A percentile compares a stretch with the other conserved stretches of the same genome.
Conservation (phyloP, 306 rosid genomes). For the Vigna mungo region DNA sequence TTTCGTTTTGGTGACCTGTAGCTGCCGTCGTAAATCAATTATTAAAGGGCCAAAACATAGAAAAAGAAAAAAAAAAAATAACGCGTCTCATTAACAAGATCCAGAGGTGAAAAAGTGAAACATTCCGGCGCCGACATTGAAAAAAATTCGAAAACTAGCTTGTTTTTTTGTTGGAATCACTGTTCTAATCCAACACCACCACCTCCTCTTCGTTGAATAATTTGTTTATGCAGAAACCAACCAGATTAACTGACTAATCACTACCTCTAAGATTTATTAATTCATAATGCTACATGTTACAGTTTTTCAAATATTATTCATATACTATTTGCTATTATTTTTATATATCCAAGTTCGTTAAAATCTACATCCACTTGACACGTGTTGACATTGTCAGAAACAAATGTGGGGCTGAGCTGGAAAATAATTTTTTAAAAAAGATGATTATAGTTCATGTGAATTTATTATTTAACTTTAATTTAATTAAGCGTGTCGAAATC, state of each 20-base stretch:
- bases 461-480: neutral
- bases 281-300: neutral
- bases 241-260: conserved; percentile 38
- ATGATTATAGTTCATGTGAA: neutral
- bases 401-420: conserved; percentile 42
- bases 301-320: neutral
- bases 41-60: neutral
- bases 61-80: neutral
- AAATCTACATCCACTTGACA: conserved; percentile 37
- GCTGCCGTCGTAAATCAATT: conserved; percentile 39
- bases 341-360: conserved; percentile 3
- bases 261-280: neutral
- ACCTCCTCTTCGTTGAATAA: conserved; percentile 20
- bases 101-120: conserved; percentile 43
- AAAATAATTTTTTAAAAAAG: neutral
- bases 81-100: conserved; percentile 33
- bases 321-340: neutral
- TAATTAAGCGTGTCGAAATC: conserved; percentile 28
- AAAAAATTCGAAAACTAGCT: conserved; percentile 2
- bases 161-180: conserved; percentile 1
- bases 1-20: conserved; percentile 42
- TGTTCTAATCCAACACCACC: conserved; percentile 25
- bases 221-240: conserved; percentile 35
- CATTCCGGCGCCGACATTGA: conserved; percentile 62
- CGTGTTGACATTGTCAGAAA: conserved; percentile 40